Base-by-base conservation (phyloP, 2,329 filamentous ascomycete species). In the Beauveria pseudobassiana region DNA sequence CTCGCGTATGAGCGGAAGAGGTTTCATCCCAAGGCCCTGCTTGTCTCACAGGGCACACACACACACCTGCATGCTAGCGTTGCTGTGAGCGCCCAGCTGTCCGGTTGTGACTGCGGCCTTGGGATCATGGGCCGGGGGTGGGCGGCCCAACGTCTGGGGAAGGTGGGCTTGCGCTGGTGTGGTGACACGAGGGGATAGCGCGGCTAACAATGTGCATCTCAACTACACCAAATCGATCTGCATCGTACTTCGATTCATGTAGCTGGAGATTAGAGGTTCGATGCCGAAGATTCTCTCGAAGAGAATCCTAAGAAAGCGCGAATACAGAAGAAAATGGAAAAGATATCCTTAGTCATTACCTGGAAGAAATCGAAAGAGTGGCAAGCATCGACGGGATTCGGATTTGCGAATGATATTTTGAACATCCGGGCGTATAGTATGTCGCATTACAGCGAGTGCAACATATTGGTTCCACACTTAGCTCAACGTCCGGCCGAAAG, bases 31-130 rank as follows among this genome's bases (percentile, higher is more conserved):
- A 48, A 42, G 51, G 28, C 28, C 34, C 34, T 46, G 43, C 43
- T 16, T 57, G 54, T 57, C 54, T 57, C 54, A 57, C 54, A 57
- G 12, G 42, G 28, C 54, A 56, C 42, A 48, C 43, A 38, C 54
- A 49, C n/a, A 28, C 26, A 38, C 26, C 8, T 57, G 43, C 54
- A 49, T 48, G 54, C 43, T 57, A 48, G 53, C 54, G 42, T 24
- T 38, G 14, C 34, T 38, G 12, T 38, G 34, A 38, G 34, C 34
- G 34, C 34, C 34, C 34, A 38, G 34, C 20, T 24, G 45, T 14
- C 3, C 22, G 20, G 24, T 24, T 53, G 12, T 38, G 12, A 14
- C 34, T 38, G 34, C 34, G 30, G 51, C 8, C 49, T 40, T 54
- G 28, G 28, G 50, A 52, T 14, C 28, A 22, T 9, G 8, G 34